Evolutionary conservation across 1,139 yeast species (phyloP), one percentile per base, ranked within the genome.

Genomic region (Eremothecium cymbalariae): DNA sequence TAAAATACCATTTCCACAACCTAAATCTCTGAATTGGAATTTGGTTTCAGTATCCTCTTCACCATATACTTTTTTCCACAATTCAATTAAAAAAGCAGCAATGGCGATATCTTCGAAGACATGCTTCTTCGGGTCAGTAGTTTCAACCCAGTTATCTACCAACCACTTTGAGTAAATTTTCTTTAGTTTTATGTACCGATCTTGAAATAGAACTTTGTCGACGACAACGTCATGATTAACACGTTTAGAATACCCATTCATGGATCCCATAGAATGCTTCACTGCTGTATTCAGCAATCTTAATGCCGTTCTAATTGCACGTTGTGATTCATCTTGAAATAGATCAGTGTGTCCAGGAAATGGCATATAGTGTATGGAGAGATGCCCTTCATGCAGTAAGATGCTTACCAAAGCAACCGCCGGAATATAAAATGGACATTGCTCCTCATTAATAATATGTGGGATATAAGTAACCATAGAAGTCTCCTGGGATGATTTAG

Each of bases 61-160:
- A 4, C 59, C 57, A 45, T 78, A 82, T 38, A 73, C 72, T 30
- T 68, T 63, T 6, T 62, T 63, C 97, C 97, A 88, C 25, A 84
- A 67, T 55, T 84, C 95, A n/a, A 88, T 81, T 40, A 90, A 64
- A 49, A 88, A 90, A 0, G 97, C 95, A 0, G 97, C 97, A 46
- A 90, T 88, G 2, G 95, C 94, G 37, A 90, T 70, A 55, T 90
- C 98, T 63, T 90, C 98, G 62, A 88, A 90, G 0, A 88, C 97
- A 60, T 90, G 98, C 56, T 90, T 90, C 48, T 78, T 73, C 1
- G 97, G 97, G 57, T 90, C 96, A 2, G 98, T 90, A 29, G 79
- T 77, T 58, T 90, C 98, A 14, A 70, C 75, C 98, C 98, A 90
- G 47, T 70, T 72, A 25, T 77, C 81, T n/a, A 86, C 88, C 36